Evolutionary conservation across 1,139 yeast genomes (phyloP).

Genomic region (Insectozyma bohioensis): DNA sequence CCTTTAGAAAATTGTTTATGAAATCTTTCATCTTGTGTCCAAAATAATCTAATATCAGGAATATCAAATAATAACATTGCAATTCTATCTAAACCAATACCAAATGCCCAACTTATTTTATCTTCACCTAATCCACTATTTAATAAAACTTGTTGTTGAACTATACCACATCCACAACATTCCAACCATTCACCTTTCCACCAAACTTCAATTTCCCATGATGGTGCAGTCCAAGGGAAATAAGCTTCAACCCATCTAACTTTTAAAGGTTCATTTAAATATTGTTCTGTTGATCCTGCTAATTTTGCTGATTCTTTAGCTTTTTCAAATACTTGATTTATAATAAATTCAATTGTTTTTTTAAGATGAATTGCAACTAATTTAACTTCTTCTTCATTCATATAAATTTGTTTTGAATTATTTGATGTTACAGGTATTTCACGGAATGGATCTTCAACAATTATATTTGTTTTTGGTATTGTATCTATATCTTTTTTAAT

Average conservation of each 20-base stretch:
- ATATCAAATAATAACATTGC: slow-evolving; percentile 95
- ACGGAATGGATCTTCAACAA: slow-evolving; percentile 73
- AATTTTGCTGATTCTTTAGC: slow-evolving; percentile 67
- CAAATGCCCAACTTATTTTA: slow-evolving; percentile 94
- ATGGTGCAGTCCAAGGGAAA: slow-evolving; percentile 98
- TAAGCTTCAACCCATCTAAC: slow-evolving; percentile 95
- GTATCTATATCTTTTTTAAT: slow-evolving; percentile 59
- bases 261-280: slow-evolving; percentile 71
- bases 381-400: slow-evolving; percentile 67
- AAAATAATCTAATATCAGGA: slow-evolving; percentile 91
- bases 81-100: slow-evolving; percentile 90
- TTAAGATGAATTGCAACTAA: slow-evolving; percentile 78
- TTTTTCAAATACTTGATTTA: slow-evolving; percentile 77
- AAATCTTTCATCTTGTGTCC: slow-evolving; percentile 86
- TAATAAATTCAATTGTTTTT: slow-evolving; percentile 78
- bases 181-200: slow-evolving; percentile 99
- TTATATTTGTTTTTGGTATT: slow-evolving; percentile 65
- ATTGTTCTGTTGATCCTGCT: slow-evolving; percentile 64
- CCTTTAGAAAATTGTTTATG: slow-evolving; percentile 66
- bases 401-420: slow-evolving; percentile 80
- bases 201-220: slow-evolving; percentile 98
- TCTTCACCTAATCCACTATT: slow-evolving; percentile 68
- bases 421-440: slow-evolving; percentile 47
- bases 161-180: slow-evolving; percentile 95
- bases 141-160: slow-evolving; percentile 70